These are phyloP conservation scores for Wickerhamiella azyma DNA, from an alignment of 805 yeast species.

Conservation along the genomic window DNA sequence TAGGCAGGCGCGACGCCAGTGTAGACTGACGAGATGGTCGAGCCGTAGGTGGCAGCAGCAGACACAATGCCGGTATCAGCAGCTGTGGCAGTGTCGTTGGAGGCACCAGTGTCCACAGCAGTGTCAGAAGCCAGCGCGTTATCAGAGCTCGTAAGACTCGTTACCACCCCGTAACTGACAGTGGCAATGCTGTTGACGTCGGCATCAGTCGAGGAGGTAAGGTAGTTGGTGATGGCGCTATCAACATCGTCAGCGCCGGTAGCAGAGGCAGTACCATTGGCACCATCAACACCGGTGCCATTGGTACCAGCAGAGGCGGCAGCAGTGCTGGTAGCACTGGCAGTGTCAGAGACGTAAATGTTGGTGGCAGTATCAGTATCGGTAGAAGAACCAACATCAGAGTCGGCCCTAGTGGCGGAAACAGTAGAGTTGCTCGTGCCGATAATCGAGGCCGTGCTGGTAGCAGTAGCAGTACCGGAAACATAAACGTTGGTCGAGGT, in stretches of 20 bases:
- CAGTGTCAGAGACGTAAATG: slow-evolving; percentile 12
- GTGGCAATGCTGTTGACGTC: background rate
- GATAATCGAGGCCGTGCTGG: background rate
- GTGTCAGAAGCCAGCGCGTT: background rate
- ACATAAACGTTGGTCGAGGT: background rate
- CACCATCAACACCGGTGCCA: slow-evolving; percentile 2
- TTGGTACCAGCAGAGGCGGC: background rate
- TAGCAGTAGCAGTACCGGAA: background rate
- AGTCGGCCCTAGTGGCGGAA: background rate
- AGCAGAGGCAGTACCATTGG: background rate
- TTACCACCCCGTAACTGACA: background rate
- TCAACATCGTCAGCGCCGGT: background rate
- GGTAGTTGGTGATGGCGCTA: background rate
- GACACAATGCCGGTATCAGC: too few species aligned
- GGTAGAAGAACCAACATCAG: background rate
- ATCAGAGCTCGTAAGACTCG: background rate
- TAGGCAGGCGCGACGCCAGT: background rate
- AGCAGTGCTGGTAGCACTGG: slow-evolving; percentile 5
- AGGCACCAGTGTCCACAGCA: too few species aligned
- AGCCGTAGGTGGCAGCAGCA: background rate
- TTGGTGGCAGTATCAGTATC: background rate
- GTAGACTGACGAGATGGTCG: background rate
- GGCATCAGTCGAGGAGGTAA: background rate
- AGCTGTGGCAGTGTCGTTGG: background rate
- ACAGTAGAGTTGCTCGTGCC: too few species aligned